A percentile compares a stretch with the other conserved stretches of the same genome.
These are phyloP conservation scores for Blastomyces percursus DNA, from an alignment of 2,329 filamentous ascomycete genomes.

Conservation along the genomic window DNA sequence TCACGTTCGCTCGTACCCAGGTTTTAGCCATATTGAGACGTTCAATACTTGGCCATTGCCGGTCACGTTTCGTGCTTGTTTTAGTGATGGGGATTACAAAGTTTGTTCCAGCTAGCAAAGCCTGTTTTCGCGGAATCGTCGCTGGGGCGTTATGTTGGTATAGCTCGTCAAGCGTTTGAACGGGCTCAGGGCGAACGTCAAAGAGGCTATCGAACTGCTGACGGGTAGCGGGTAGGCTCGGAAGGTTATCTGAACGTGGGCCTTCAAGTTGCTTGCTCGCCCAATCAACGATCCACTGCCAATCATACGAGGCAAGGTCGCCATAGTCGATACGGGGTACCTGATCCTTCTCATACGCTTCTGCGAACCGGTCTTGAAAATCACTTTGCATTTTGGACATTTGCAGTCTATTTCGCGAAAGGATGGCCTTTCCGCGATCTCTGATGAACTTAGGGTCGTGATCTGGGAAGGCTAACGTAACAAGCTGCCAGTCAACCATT, in stretches of 20 bases:
- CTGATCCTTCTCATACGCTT: slow-evolving; percentile 34
- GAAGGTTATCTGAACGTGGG: slow-evolving; percentile 25
- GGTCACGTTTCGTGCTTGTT: slow-evolving; percentile 3
- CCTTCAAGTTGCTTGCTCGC: slow-evolving; percentile 32
- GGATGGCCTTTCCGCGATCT: slow-evolving; percentile 28
- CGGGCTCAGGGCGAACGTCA: slow-evolving; percentile 29
- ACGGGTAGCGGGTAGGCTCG: slow-evolving; percentile 35
- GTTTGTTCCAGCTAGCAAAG: slow-evolving; percentile 24
- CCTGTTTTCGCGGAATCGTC: slow-evolving; percentile 27
- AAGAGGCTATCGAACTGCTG: slow-evolving; percentile 34
- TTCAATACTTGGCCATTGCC: slow-evolving; percentile 13
- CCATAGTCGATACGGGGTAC: slow-evolving; percentile 37
- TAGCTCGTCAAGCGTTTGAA: slow-evolving; percentile 25
- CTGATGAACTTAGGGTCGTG: slow-evolving; percentile 30
- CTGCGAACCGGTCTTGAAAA: slow-evolving; percentile 37
- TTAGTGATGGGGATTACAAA: slow-evolving; percentile 24
- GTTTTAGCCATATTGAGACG: slow-evolving; percentile 32
- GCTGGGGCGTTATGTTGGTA: slow-evolving; percentile 24
- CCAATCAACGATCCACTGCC: slow-evolving; percentile 39
- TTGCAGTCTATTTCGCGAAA: slow-evolving; percentile 29
- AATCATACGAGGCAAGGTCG: slow-evolving; percentile 36
- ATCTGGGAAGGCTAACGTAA: slow-evolving; percentile 33
- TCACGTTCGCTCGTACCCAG: slow-evolving; percentile 40
- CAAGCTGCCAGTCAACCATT: slow-evolving; percentile 37
- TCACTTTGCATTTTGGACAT: slow-evolving; percentile 36